These are phyloP conservation scores for Glycyrrhiza uralensis DNA, from an alignment of 306 rosid species.

Conservation along the genomic window DNA sequence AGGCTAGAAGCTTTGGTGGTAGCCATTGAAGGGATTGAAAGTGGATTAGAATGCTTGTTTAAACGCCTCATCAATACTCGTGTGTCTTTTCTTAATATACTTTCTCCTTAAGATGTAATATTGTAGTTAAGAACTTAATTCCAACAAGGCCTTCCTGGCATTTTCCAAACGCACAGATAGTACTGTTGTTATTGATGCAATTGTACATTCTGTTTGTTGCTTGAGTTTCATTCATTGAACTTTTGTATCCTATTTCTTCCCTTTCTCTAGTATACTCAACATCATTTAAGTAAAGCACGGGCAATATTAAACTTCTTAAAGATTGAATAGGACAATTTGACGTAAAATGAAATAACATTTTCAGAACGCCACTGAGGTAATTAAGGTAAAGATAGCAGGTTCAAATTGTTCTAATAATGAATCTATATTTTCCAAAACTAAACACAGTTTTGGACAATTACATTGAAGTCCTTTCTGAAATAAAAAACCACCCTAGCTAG, in stretches of 20 bases:
- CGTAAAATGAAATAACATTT: not conserved
- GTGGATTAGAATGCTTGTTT: constrained; percentile 57
- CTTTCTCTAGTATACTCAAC: not conserved
- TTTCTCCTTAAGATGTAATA: constrained; percentile 36
- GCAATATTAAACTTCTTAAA: not conserved
- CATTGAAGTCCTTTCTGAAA: not conserved
- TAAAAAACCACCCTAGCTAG: not conserved
- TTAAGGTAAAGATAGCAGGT: not conserved
- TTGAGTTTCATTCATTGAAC: not conserved
- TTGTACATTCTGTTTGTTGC: constrained; percentile 5
- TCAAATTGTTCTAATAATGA: not conserved
- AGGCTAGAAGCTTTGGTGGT: constrained; percentile 51
- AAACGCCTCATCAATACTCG: constrained; percentile 57
- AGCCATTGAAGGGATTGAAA: constrained; percentile 51
- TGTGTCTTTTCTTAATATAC: constrained; percentile 56
- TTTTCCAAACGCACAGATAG: constrained; percentile 15
- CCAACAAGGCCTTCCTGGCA: not conserved
- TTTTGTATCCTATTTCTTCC: not conserved
- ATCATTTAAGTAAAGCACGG: not conserved
- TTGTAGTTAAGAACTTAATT: not conserved
- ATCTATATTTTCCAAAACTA: not conserved
- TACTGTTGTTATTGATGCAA: not conserved
- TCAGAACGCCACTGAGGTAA: not conserved
- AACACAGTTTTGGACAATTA: not conserved
- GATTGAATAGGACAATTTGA: not conserved